Conservation (phyloP, 2,329 filamentous ascomycete species). For the Dendryphion nanum region DNA sequence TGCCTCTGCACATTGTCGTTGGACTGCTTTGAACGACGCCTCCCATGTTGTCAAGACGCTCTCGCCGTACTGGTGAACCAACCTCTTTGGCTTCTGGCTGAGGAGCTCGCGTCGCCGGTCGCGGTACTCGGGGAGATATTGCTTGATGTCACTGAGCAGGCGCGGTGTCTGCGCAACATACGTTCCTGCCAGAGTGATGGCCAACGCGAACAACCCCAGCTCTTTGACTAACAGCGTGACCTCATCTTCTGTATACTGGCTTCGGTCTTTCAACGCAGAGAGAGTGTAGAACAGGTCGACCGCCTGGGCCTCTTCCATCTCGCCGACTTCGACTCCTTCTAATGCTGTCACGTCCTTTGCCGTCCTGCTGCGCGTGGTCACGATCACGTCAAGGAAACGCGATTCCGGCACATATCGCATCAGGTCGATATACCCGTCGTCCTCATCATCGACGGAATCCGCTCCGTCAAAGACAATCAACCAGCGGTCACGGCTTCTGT, state of each 20-base stretch:
- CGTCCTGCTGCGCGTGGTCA: background rate
- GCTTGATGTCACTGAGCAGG: constrained; percentile 34
- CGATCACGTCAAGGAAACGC: background rate
- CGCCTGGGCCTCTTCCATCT: background rate
- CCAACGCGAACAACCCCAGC: constrained; percentile 1
- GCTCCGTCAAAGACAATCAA: constrained; percentile 7
- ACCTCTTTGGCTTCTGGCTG: background rate
- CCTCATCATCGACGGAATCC: background rate
- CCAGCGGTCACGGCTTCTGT: constrained; percentile 18
- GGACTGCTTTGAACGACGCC: constrained; percentile 39
- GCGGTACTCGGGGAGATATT: constrained; percentile 26
- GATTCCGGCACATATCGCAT: background rate
- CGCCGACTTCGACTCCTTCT: background rate
- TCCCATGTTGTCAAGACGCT: constrained; percentile 35
- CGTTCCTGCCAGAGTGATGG: constrained; percentile 1
- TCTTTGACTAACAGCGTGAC: background rate
- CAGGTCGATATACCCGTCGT: background rate
- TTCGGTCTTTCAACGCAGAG: background rate
- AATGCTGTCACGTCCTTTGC: too few species aligned
- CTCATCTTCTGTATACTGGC: constrained; percentile 7
- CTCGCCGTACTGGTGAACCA: background rate
- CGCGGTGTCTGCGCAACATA: constrained; percentile 15
- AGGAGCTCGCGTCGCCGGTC: constrained; percentile 28
- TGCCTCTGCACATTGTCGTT: background rate
- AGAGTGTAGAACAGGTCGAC: background rate